Evolutionary conservation across 345 rosid species (phyloP), one percentile per base, ranked within the genome.

Genomic region (Eucalyptus erythrocorys): DNA sequence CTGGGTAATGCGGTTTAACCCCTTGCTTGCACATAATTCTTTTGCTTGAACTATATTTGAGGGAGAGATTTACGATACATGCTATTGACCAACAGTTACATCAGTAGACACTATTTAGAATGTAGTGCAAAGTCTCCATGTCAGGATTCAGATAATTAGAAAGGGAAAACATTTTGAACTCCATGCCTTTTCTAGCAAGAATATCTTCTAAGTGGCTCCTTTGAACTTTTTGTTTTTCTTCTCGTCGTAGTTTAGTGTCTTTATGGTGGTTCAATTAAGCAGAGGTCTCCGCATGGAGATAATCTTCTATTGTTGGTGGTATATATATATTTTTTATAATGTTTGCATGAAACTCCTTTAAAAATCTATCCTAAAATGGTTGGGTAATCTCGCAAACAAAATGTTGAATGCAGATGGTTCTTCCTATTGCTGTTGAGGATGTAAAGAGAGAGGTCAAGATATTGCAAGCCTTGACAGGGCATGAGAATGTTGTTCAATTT

Each of bases 341-440:
- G 47, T 76, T 76, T 37, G 13, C 84, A 50, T 21, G 66, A 51
- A 86, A 55, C 48, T 40, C n/a, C 47, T 53, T 86, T 21, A 51
- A 32, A 32, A 57, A 37, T 49, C 68, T 87, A 37, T 57, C 48
- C 43, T 76, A 16, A 53, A 59, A 49, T 6, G 51, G 48, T 49
- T 40, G 37, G 51, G 4, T 87, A 87, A 51, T 61, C 71, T 43
- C 6, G 11, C 84, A 40, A 37, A 76, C 27, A 30, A 85, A 66
- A 40, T 15, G 21, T 88, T 89, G 87, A 26, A 88, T 82, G 88
- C 89, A 94, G 96, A 94, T 94, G 96, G 87, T 94, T 90, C 95
- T 93, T 92, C 95, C 96, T 5, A 91, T 94, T 87, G 95, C 96
- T 37, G 96, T 94, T 86, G 96, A 94, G 89, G 96, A 94, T 91